These are phyloP conservation scores for Heliosperma pusillum DNA, from an alignment of 148 eudicot species.

Conservation along the genomic window DNA sequence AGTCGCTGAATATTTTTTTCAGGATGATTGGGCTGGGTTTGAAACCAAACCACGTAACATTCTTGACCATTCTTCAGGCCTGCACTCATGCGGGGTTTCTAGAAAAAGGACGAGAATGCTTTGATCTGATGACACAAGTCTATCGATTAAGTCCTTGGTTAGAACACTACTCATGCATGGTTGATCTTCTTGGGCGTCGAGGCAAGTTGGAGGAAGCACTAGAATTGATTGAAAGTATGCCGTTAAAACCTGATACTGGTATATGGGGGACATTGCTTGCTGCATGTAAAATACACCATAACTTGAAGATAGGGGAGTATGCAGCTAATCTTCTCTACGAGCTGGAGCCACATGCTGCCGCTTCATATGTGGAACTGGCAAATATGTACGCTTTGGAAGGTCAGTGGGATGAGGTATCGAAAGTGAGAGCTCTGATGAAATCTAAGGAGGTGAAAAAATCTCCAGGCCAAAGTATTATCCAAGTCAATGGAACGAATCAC, in stretches of 20 bases:
- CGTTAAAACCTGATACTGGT: conserved; percentile 49
- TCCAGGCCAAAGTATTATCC: conserved; percentile 56
- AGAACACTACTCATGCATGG: conserved; percentile 64
- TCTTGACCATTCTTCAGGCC: conserved; percentile 65
- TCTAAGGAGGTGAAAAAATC: conserved; percentile 46
- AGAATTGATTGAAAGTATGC: conserved; percentile 44
- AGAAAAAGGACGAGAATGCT: conserved; percentile 56
- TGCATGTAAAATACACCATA: conserved; percentile 55
- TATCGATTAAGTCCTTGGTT: conserved; percentile 40
- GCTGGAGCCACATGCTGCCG: conserved; percentile 47
- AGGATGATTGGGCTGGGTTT: conserved; percentile 39
- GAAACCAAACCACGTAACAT: conserved; percentile 58
- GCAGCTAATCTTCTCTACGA: conserved; percentile 41
- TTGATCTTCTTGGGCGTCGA: conserved; percentile 66
- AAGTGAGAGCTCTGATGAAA: conserved; percentile 50
- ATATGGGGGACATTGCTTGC: conserved; percentile 66
- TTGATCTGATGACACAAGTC: conserved; percentile 44
- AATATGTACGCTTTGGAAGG: conserved; percentile 59
- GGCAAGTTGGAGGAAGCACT: conserved; percentile 59
- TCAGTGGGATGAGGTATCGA: conserved; percentile 54
- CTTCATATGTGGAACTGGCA: conserved; percentile 69
- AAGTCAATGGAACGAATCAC: conserved; percentile 49
- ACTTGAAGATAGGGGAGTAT: conserved; percentile 47
- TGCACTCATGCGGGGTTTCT: conserved; percentile 61
- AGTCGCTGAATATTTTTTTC: conserved; percentile 44